Evolutionary conservation across 345 rosid genomes (phyloP).

Genomic region (Kernera saxatilis): DNA sequence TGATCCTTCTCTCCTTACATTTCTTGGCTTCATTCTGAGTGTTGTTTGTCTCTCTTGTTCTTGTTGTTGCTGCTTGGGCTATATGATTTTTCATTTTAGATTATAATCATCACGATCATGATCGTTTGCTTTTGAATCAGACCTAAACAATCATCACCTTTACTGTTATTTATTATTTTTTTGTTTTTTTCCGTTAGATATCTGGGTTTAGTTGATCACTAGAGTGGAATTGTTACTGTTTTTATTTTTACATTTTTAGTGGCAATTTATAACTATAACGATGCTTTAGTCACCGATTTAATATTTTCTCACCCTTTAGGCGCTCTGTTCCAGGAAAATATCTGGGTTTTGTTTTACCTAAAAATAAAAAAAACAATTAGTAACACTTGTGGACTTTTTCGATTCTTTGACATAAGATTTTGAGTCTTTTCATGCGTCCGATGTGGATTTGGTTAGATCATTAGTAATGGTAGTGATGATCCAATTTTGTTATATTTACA

Average conservation of each 20-base stretch:
- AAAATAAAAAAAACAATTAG: background rate
- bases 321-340: background rate
- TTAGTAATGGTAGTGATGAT: background rate
- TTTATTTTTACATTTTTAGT: background rate
- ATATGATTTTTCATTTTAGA: background rate
- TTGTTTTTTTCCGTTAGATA: background rate
- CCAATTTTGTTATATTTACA: background rate
- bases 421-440: background rate
- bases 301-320: background rate
- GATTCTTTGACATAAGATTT: background rate
- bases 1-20: background rate
- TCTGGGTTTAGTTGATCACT: conserved; percentile 11
- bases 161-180: background rate
- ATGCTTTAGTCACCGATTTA: background rate
- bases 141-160: background rate
- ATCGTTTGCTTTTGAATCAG: background rate
- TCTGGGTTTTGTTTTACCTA: background rate
- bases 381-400: background rate
- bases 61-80: background rate
- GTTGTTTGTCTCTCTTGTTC: background rate
- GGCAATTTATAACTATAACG: background rate
- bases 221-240: background rate
- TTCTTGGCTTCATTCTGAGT: background rate
- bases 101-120: conserved; percentile 1
- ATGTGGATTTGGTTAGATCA: background rate